Conservation (phyloP, 2,329 filamentous ascomycete species). For the Phialophora verrucosa region DNA sequence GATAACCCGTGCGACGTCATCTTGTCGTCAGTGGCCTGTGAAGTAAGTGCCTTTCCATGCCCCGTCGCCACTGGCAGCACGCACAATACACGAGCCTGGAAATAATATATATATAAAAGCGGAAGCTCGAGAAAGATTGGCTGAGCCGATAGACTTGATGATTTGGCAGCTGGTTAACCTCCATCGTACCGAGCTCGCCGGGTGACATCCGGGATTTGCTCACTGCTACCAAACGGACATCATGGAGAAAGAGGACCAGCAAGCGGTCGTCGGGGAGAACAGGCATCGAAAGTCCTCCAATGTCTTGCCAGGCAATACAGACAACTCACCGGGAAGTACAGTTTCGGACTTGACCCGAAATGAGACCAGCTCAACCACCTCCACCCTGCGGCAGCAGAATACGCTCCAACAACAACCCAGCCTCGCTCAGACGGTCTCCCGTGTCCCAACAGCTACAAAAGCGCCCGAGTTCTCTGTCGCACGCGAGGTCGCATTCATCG, state of each 20-base stretch:
- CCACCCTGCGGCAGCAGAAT: not conserved
- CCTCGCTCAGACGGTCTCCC: not conserved
- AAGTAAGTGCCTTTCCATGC: not conserved
- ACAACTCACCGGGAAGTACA: not conserved
- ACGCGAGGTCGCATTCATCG: constrained; percentile 46
- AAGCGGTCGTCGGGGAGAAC: not conserved
- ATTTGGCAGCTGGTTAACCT: not conserved
- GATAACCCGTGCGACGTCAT: not conserved
- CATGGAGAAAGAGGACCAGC: not conserved
- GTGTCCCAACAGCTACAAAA: not conserved
- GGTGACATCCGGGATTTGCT: not conserved
- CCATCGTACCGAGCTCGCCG: not conserved
- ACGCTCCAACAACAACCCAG: not conserved
- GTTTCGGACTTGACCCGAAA: not conserved
- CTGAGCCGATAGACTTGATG: not conserved
- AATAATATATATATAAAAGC: not conserved
- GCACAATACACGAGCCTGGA: not conserved
- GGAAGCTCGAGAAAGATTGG: not conserved
- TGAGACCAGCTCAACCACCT: not conserved
- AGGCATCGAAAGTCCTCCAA: not conserved
- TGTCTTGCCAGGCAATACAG: not conserved
- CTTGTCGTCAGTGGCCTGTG: not conserved
- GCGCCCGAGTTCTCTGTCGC: not conserved
- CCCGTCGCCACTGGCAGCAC: not conserved
- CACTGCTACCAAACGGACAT: not conserved